Evolutionary conservation across 2,329 filamentous ascomycete species (phyloP).

Genomic region (Microsporum audouinii): DNA sequence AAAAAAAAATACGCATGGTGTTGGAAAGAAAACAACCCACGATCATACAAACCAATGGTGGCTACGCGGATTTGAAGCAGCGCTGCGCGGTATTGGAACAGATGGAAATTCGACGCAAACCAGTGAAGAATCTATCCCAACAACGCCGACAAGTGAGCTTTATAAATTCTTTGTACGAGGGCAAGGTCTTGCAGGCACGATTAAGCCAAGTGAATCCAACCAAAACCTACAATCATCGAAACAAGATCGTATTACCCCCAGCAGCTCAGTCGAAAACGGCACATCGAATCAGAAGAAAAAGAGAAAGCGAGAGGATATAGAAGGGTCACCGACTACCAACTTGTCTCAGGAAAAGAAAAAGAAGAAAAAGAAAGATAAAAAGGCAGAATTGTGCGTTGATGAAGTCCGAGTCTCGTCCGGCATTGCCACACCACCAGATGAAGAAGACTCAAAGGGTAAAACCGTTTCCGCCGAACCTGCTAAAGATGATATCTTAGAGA

Average conservation of each 20-base stretch:
- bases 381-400: neutral
- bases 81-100: slow-evolving; percentile 60
- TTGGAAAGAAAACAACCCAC: slow-evolving; percentile 62
- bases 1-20: slow-evolving; percentile 68
- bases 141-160: slow-evolving; percentile 43
- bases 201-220: slow-evolving; percentile 13
- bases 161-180: slow-evolving; percentile 81
- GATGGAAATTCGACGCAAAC: slow-evolving; percentile 49
- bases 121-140: slow-evolving; percentile 43
- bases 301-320: slow-evolving; percentile 20
- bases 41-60: slow-evolving; percentile 79
- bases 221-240: neutral
- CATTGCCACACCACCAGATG: neutral
- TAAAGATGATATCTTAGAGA: slow-evolving; percentile 10
- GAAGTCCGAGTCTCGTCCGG: neutral
- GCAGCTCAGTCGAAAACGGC: slow-evolving; percentile 12
- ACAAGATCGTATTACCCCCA: neutral
- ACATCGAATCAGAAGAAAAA: slow-evolving; percentile 20
- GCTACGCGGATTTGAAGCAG: slow-evolving; percentile 87
- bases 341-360: slow-evolving; percentile 12
- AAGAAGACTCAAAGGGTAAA: neutral
- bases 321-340: neutral
- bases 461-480: slow-evolving; percentile 12
- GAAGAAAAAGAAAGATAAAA: slow-evolving; percentile 3
- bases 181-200: slow-evolving; percentile 61